These are phyloP conservation scores for Pleurotus giganteus DNA, from an alignment of 768 basidiomycete species.

Conservation along the genomic window DNA sequence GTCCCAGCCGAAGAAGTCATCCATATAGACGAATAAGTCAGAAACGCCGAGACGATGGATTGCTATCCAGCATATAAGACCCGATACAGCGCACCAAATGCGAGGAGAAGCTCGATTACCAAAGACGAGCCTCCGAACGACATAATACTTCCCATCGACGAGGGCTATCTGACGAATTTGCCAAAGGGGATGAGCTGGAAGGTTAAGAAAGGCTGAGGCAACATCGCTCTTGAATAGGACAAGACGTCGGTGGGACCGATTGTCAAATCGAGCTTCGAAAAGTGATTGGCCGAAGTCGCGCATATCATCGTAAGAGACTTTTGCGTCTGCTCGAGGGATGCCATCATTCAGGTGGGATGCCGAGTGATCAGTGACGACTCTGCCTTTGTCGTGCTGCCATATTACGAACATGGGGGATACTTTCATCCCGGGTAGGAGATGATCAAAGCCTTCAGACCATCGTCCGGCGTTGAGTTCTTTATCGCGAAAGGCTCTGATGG, in stretches of 20 bases:
- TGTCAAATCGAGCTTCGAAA: background rate
- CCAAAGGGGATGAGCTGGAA: constrained; percentile 30
- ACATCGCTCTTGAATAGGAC: constrained; percentile 28
- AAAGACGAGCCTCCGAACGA: constrained; percentile 27
- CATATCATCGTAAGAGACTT: constrained; percentile 24
- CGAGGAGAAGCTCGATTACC: constrained; percentile 22
- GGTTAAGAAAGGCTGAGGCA: constrained; percentile 26
- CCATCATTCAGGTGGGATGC: constrained; percentile 20
- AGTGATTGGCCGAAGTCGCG: constrained; percentile 17
- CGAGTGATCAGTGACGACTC: constrained; percentile 25
- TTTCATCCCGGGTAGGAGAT: constrained; percentile 24
- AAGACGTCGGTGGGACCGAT: constrained; percentile 9
- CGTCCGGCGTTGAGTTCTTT: constrained; percentile 17
- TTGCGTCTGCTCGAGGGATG: constrained; percentile 14
- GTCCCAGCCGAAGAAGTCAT: constrained; percentile 27
- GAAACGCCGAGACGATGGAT: constrained; percentile 16
- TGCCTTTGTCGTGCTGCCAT: constrained; percentile 23
- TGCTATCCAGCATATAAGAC: constrained; percentile 28
- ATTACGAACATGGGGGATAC: constrained; percentile 25
- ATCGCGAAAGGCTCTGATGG: constrained; percentile 13
- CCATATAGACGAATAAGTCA: constrained; percentile 26
- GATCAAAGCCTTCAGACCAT: constrained; percentile 15
- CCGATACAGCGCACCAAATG: constrained; percentile 23
- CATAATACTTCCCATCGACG: constrained; percentile 19
- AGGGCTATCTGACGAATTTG: constrained; percentile 29